phyloP scores from a whole-genome alignment of 208 protist genomes.

The Vickermania spadyakhi region DNA sequence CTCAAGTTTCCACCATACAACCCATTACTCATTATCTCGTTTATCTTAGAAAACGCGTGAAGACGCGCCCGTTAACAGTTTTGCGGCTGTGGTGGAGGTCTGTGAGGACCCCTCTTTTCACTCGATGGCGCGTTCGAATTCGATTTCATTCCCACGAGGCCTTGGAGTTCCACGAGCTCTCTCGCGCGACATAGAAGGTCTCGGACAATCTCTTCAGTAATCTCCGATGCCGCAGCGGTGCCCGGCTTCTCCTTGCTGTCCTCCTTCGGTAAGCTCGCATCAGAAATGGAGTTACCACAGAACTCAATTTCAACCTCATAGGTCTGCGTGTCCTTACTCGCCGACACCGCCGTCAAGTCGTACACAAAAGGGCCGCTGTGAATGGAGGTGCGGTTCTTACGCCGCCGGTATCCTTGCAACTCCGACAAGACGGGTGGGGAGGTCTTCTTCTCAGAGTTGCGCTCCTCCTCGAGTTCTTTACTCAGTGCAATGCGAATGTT shows the following conservation, averaged over 20 bases:
- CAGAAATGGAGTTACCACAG: conserved; percentile 15
- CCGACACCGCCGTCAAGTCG: conserved; percentile 44
- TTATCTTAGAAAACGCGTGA: background rate
- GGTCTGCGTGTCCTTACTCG: conserved; percentile 2
- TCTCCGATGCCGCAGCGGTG: conserved; percentile 3
- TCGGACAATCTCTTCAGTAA: conserved; percentile 40
- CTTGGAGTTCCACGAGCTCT: conserved; percentile 19
- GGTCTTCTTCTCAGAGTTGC: background rate
- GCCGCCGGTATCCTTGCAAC: conserved; percentile 18
- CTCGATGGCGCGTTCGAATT: background rate
- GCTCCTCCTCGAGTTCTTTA: conserved; percentile 17
- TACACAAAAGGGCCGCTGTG: conserved; percentile 36
- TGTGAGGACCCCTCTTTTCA: background rate
- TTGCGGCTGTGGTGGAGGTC: background rate
- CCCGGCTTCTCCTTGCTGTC: background rate
- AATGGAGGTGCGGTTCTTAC: conserved; percentile 43
- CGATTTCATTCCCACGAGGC: conserved; percentile 3
- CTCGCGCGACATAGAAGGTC: conserved; percentile 31
- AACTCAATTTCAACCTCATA: conserved; percentile 77
- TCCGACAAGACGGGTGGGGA: background rate
- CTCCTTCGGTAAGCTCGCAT: background rate
- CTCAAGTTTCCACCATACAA: no score
- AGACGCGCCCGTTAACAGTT: no score
- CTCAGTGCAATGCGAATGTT: conserved; percentile 60
- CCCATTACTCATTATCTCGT: no score